These are phyloP conservation scores for Inga laurina DNA, from an alignment of 306 rosid genomes.

Conservation along the genomic window DNA sequence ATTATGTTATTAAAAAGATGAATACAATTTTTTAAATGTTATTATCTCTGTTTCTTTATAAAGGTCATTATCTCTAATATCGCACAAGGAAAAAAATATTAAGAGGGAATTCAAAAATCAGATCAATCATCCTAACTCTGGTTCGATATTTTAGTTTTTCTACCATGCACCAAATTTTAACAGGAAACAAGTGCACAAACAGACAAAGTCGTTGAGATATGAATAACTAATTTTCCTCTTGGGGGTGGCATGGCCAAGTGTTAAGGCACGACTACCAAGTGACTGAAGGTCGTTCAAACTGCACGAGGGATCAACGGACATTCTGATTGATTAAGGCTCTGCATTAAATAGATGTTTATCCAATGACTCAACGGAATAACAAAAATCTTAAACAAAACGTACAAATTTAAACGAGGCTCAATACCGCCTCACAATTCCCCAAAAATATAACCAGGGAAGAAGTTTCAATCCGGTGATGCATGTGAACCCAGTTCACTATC, in stretches of 20 bases:
- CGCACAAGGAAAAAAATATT: too few species aligned
- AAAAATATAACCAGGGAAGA: background rate
- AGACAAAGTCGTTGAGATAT: background rate
- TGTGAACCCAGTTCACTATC: slow-evolving; percentile 11
- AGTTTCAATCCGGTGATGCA: background rate
- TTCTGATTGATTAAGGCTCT: background rate
- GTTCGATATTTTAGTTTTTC: too few species aligned
- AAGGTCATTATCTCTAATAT: background rate
- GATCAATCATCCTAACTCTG: background rate
- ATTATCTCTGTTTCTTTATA: too few species aligned
- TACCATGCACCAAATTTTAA: background rate
- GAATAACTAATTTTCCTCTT: background rate
- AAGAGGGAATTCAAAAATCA: background rate
- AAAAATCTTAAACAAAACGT: background rate
- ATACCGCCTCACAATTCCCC: background rate
- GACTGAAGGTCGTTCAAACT: too few species aligned
- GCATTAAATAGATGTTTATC: background rate
- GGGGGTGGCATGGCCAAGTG: background rate
- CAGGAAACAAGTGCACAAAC: background rate
- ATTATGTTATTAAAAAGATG: too few species aligned
- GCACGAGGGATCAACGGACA: too few species aligned
- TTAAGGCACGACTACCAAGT: too few species aligned
- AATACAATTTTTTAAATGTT: background rate
- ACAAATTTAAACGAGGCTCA: too few species aligned
- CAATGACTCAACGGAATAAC: background rate